Evolutionary conservation across 2,329 filamentous ascomycete genomes (phyloP).

Genomic region (Arthrocladium fulminans): DNA sequence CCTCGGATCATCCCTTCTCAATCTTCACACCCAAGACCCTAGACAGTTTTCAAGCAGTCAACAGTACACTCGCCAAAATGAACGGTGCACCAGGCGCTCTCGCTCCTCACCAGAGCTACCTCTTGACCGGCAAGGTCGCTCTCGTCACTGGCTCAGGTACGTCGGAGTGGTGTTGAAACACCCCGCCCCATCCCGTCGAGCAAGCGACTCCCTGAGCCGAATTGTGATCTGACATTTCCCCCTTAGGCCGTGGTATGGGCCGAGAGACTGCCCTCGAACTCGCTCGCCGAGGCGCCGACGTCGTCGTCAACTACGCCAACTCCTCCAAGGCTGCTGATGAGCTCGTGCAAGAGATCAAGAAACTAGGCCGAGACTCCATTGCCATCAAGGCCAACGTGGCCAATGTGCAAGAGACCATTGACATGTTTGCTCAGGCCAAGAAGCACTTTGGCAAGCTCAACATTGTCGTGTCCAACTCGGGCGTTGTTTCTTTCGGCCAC

Average conservation of each 20-base stretch:
- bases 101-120: constrained; percentile 19
- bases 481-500: constrained; percentile 60
- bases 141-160: constrained; percentile 25
- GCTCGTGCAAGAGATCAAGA: constrained; percentile 58
- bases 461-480: constrained; percentile 50
- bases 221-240: constrained; percentile 16
- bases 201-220: too few species aligned
- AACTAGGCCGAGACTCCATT: constrained; percentile 52
- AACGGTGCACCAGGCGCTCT: constrained; percentile 16
- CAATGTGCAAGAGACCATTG: constrained; percentile 53
- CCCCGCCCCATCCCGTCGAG: too few species aligned
- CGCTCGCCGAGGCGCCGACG: constrained; percentile 31
- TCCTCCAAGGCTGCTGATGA: constrained; percentile 55
- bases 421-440: constrained; percentile 55
- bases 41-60: background rate
- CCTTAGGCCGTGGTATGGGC: constrained; percentile 33
- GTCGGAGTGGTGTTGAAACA: constrained; percentile 2
- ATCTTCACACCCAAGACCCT: background rate
- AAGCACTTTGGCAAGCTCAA: constrained; percentile 57
- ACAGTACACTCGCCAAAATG: constrained; percentile 7
- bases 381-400: constrained; percentile 61
- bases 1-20: background rate
- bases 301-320: constrained; percentile 45
- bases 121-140: constrained; percentile 39
- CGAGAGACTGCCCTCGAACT: constrained; percentile 35